These are phyloP conservation scores for Hypholoma fasciculare DNA, from an alignment of 768 basidiomycete genomes.

Conservation along the genomic window DNA sequence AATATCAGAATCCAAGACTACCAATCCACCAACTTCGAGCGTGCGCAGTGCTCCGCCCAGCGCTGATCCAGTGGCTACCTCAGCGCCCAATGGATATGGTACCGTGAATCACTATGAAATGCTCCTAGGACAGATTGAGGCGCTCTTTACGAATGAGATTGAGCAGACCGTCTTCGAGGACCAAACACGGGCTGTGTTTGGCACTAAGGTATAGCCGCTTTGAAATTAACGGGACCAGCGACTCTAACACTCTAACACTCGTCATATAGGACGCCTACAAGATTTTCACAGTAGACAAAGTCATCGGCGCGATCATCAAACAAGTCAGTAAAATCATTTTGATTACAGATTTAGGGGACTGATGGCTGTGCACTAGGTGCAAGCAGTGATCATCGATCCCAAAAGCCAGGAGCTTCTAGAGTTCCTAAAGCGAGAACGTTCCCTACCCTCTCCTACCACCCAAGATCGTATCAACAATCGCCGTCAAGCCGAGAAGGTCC, in stretches of 20 bases:
- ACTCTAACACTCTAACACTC: neutral
- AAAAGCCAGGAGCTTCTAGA: conserved; percentile 77
- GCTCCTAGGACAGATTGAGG: conserved; percentile 84
- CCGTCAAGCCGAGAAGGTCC: conserved; percentile 64
- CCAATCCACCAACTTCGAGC: conserved; percentile 11
- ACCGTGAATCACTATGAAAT: conserved; percentile 68
- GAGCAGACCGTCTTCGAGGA: conserved; percentile 90
- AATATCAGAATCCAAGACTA: conserved; percentile 49
- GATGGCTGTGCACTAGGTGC: conserved; percentile 40
- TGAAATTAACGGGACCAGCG: neutral
- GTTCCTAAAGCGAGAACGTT: conserved; percentile 66
- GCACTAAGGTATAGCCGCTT: conserved; percentile 55
- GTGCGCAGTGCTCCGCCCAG: neutral
- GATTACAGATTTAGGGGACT: neutral
- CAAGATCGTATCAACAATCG: conserved; percentile 74
- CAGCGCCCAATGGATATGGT: conserved; percentile 29
- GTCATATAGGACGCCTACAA: conserved; percentile 68
- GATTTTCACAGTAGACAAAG: conserved; percentile 92
- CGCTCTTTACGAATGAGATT: conserved; percentile 89
- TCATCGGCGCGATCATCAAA: conserved; percentile 86
- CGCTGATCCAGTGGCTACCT: conserved; percentile 33
- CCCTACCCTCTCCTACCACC: conserved; percentile 54
- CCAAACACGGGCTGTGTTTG: conserved; percentile 84
- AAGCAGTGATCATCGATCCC: conserved; percentile 64
- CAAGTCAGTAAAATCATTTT: conserved; percentile 48